Conservation (phyloP, 2,329 filamentous ascomycete genomes). For the Rhynchosporium secalis region DNA sequence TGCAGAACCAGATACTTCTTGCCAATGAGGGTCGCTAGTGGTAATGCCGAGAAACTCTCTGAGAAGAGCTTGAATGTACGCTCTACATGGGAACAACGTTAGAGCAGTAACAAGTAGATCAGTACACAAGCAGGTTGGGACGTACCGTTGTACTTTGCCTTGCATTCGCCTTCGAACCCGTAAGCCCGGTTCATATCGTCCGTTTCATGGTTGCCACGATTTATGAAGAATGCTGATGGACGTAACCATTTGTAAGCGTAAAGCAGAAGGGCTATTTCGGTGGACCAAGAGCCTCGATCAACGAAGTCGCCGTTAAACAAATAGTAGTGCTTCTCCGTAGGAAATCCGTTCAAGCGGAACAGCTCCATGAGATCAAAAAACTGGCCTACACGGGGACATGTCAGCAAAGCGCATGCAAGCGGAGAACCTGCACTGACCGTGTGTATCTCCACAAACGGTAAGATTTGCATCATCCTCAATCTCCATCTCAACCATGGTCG, state of each 20-base stretch:
- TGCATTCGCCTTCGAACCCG: conserved; percentile 97
- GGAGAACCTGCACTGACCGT: conserved; percentile 58
- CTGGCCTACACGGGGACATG: conserved; percentile 63
- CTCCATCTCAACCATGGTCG: conserved; percentile 94
- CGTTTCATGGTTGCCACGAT: conserved; percentile 97
- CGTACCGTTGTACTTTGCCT: conserved; percentile 90
- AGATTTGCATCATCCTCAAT: conserved; percentile 75
- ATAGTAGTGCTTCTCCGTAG: conserved; percentile 84
- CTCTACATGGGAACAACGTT: conserved; percentile 27
- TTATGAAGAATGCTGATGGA: conserved; percentile 86
- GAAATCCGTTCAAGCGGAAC: conserved; percentile 86
- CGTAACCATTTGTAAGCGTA: conserved; percentile 97
- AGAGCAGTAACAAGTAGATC: background rate
- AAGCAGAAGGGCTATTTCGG: conserved; percentile 89
- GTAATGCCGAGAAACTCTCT: conserved; percentile 93
- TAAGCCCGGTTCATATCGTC: conserved; percentile 99
- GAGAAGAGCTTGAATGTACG: conserved; percentile 96
- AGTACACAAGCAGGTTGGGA: conserved; percentile 40
- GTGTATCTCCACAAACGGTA: conserved; percentile 96
- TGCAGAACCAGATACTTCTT: conserved; percentile 90
- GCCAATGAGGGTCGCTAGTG: conserved; percentile 88
- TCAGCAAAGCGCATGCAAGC: conserved; percentile 14
- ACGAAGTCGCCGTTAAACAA: conserved; percentile 99
- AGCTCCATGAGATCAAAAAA: conserved; percentile 97
- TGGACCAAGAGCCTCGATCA: conserved; percentile 95